Evolutionary conservation across 2,329 filamentous ascomycete species (phyloP).

Genomic region (Metarhizium guizhouense): DNA sequence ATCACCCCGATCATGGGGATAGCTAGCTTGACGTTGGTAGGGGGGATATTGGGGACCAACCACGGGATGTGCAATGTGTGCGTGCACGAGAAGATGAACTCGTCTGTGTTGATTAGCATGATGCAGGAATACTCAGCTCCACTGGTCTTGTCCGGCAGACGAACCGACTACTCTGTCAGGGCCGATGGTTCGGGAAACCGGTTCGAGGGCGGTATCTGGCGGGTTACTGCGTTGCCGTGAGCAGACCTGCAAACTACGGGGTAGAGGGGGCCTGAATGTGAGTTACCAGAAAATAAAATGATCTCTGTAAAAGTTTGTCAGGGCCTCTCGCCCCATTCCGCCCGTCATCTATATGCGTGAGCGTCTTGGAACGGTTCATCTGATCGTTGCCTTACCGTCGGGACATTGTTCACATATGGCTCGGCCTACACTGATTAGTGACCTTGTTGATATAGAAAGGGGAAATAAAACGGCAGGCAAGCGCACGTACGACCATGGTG

Average conservation of each 20-base stretch:
- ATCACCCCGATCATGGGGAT: constrained; percentile 54
- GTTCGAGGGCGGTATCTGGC: constrained; percentile 52
- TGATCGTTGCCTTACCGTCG: constrained; percentile 39
- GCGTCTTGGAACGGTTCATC: not conserved
- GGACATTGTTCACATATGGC: constrained; percentile 69
- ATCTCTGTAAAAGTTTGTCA: constrained; percentile 61
- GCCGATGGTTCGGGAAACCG: constrained; percentile 61
- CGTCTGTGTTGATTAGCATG: constrained; percentile 31
- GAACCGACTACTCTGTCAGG: constrained; percentile 52
- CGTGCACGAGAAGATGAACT: constrained; percentile 56
- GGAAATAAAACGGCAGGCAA: no score
- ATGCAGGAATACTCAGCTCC: not conserved
- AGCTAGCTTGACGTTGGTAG: constrained; percentile 40
- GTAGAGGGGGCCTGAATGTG: no score
- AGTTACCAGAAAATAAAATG: constrained; percentile 55
- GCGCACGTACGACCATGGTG: constrained; percentile 56
- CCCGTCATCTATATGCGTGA: constrained; percentile 40
- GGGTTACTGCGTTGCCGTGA: constrained; percentile 43
- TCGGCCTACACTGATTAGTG: constrained; percentile 25
- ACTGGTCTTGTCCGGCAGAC: not conserved
- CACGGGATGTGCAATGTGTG: constrained; percentile 26
- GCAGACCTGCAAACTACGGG: not conserved
- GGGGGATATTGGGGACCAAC: constrained; percentile 39
- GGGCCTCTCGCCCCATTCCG: constrained; percentile 52
- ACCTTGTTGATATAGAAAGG: no score